Conservation (phyloP, 1,284 basidiomycete species). For the Tetrapyrgos nigripes region DNA sequence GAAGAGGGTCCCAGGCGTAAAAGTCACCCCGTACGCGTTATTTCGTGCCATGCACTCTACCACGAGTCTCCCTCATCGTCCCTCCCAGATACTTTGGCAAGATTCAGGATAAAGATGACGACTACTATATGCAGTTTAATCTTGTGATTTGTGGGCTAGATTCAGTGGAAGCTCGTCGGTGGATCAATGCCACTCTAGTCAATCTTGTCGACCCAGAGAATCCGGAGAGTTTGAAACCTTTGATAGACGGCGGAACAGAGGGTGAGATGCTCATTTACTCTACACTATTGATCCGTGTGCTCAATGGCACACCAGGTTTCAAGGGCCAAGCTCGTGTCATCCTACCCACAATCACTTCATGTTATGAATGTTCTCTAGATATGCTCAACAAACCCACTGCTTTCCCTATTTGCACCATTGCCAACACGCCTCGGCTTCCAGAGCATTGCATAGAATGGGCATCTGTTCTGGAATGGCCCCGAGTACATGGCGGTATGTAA, state of each 20-base stretch:
- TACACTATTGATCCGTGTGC: neutral
- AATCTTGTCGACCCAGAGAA: slow-evolving; percentile 92
- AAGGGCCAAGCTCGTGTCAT: slow-evolving; percentile 99
- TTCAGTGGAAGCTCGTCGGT: slow-evolving; percentile 94
- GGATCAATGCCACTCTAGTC: slow-evolving; percentile 99
- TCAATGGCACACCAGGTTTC: slow-evolving; percentile 71
- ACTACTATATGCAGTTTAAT: slow-evolving; percentile 98
- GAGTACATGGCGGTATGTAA: slow-evolving; percentile 79
- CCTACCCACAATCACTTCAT: slow-evolving; percentile 93
- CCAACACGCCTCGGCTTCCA: slow-evolving; percentile 96
- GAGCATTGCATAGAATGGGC: slow-evolving; percentile 99
- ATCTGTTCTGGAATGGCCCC: slow-evolving; percentile 98
- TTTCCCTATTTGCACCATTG: slow-evolving; percentile 99
- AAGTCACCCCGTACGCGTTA: slow-evolving; percentile 85
- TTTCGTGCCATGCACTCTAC: too few relatives aligned
- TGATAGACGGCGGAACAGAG: slow-evolving; percentile 99
- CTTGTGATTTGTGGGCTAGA: slow-evolving; percentile 98
- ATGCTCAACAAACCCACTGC: slow-evolving; percentile 98
- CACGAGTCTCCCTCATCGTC: neutral
- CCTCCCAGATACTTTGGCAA: slow-evolving; percentile 86
- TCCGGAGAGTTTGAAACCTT: slow-evolving; percentile 94
- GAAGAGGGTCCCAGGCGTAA: slow-evolving; percentile 92
- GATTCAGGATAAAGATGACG: slow-evolving; percentile 97
- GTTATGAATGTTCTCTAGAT: slow-evolving; percentile 98
- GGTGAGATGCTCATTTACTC: slow-evolving; percentile 55